A percentile compares a stretch with the other conserved stretches of the same genome.
These are phyloP conservation scores for Fusarium goolgardi DNA, from an alignment of 2,329 filamentous ascomycete genomes.

Conservation along the genomic window DNA sequence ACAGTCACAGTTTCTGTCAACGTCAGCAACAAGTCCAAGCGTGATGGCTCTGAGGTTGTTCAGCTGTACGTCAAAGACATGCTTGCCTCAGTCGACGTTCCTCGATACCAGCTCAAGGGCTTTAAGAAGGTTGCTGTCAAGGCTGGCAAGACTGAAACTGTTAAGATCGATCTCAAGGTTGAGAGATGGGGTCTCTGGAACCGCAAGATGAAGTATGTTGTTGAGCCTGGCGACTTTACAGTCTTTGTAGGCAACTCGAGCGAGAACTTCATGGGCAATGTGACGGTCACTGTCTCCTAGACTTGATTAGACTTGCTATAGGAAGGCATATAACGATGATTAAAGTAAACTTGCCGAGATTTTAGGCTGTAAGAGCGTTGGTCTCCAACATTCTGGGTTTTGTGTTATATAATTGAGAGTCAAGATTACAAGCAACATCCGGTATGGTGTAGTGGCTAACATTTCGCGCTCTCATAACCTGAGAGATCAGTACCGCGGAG, in stretches of 20 bases:
- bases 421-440: constrained; percentile 15
- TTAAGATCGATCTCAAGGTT: constrained; percentile 65
- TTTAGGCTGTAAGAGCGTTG: background rate
- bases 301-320: background rate
- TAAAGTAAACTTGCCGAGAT: background rate
- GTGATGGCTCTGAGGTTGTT: constrained; percentile 73
- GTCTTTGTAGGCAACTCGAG: constrained; percentile 72
- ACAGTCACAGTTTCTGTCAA: constrained; percentile 69
- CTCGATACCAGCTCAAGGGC: constrained; percentile 72
- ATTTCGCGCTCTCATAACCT: constrained; percentile 50
- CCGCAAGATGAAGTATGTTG: constrained; percentile 75
- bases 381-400: accelerated
- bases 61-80: constrained; percentile 75
- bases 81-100: constrained; percentile 70
- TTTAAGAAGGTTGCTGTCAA: constrained; percentile 73
- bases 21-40: constrained; percentile 68
- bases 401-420: accelerated
- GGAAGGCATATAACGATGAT: background rate
- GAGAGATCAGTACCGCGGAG: constrained; percentile 36
- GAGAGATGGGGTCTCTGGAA: constrained; percentile 68
- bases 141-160: constrained; percentile 67
- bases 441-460: constrained; percentile 52
- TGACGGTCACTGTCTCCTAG: constrained; percentile 63
- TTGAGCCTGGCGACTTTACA: constrained; percentile 76
- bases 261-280: constrained; percentile 65